phyloP scores from a whole-genome alignment of 208 protist species.

The Trypanosoma lewisi region DNA sequence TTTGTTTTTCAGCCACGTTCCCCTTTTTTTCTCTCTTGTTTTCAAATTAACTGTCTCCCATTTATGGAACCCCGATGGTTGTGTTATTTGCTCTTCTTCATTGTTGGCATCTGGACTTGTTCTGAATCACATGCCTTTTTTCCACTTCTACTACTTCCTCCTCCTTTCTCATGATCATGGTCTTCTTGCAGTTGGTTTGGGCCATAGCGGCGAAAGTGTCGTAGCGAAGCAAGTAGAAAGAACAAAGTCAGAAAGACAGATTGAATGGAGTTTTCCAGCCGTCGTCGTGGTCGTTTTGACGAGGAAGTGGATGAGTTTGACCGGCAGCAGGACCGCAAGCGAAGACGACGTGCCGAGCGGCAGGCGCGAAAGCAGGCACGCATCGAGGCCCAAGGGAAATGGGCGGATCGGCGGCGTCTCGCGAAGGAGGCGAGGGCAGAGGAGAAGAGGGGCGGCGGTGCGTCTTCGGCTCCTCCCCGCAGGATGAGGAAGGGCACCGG shows the following conservation, averaged over 20 bases:
- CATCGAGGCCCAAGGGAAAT: constrained; percentile 54
- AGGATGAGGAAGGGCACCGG: not conserved
- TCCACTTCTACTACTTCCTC: too few species aligned
- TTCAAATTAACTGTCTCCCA: too few species aligned
- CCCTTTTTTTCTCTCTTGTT: constrained; percentile 1
- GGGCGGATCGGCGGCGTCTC: constrained; percentile 45
- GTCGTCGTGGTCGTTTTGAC: not conserved
- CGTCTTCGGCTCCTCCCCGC: not conserved
- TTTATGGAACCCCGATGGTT: too few species aligned
- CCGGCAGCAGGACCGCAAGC: constrained; percentile 59
- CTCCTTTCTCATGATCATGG: too few species aligned
- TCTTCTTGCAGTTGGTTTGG: too few species aligned
- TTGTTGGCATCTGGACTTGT: too few species aligned
- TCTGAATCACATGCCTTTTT: too few species aligned
- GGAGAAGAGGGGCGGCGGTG: not conserved
- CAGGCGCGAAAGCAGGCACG: constrained; percentile 43
- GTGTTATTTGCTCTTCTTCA: too few species aligned
- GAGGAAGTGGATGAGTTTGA: constrained; percentile 26
- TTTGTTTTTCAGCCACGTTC: constrained; percentile 7
- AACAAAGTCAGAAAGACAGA: constrained; percentile 5
- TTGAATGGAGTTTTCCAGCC: not conserved
- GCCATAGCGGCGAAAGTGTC: too few species aligned
- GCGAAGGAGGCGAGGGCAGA: not conserved
- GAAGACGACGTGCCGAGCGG: constrained; percentile 47
- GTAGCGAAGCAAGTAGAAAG: too few species aligned